Conservation (phyloP, 345 rosid genomes). For the Syzygium jambos region DNA sequence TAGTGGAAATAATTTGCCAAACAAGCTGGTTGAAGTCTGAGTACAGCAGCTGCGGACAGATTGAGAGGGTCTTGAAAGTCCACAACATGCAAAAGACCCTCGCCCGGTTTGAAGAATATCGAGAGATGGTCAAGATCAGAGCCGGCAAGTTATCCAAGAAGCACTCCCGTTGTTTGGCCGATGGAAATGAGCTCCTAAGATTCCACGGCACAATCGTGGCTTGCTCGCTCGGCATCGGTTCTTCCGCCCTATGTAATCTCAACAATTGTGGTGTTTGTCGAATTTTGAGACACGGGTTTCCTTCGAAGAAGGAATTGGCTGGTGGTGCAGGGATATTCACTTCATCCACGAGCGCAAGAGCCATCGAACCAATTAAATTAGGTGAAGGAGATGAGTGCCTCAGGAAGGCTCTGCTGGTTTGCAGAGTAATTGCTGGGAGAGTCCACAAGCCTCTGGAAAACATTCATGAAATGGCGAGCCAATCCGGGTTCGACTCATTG, state of each 20-base stretch:
- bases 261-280: slow-evolving; percentile 44
- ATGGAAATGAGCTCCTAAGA: slow-evolving; percentile 68
- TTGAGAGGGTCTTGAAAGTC: slow-evolving; percentile 40
- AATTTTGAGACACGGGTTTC: slow-evolving; percentile 48
- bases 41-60: background rate
- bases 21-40: slow-evolving; percentile 18
- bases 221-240: slow-evolving; percentile 39
- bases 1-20: slow-evolving; percentile 61
- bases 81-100: slow-evolving; percentile 41
- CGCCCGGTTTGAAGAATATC: slow-evolving; percentile 50
- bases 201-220: slow-evolving; percentile 42
- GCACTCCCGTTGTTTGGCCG: slow-evolving; percentile 67
- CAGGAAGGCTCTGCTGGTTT: slow-evolving; percentile 39
- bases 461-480: slow-evolving; percentile 20
- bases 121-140: slow-evolving; percentile 46
- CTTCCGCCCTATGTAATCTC: slow-evolving; percentile 33
- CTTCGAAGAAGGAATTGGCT: slow-evolving; percentile 7
- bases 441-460: slow-evolving; percentile 39
- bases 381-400: background rate
- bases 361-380: slow-evolving; percentile 26
- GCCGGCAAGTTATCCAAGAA: slow-evolving; percentile 40
- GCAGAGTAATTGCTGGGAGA: slow-evolving; percentile 74
- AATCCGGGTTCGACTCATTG: slow-evolving; percentile 54
- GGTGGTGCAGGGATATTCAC: slow-evolving; percentile 35
- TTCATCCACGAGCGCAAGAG: slow-evolving; percentile 37